Conservation (phyloP, 495 filamentous ascomycete species). For the Aspergillus baeticus region DNA sequence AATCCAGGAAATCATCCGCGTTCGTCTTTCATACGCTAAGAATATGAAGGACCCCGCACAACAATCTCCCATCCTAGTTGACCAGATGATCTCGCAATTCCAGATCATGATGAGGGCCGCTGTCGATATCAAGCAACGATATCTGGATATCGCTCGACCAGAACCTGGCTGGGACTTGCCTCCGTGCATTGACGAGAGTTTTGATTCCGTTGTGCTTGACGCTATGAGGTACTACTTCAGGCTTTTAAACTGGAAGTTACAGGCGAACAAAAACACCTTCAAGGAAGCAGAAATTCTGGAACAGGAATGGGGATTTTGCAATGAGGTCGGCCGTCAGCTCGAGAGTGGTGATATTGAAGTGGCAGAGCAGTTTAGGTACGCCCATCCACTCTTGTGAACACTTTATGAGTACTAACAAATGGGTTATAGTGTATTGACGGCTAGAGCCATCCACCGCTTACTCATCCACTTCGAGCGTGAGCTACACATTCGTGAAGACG, state of each 20-base stretch:
- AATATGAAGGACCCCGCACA: slow-evolving; percentile 90
- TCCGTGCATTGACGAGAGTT: slow-evolving; percentile 93
- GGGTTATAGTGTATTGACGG: slow-evolving; percentile 67
- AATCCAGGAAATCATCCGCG: slow-evolving; percentile 93
- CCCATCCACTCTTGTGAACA: neutral
- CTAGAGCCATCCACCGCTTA: slow-evolving; percentile 82
- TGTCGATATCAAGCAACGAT: slow-evolving; percentile 87
- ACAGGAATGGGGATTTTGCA: slow-evolving; percentile 96
- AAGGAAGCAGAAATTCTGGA: slow-evolving; percentile 97
- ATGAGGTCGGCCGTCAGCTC: slow-evolving; percentile 83
- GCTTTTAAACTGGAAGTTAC: slow-evolving; percentile 94
- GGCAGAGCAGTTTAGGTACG: slow-evolving; percentile 91
- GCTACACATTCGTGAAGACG: slow-evolving; percentile 75
- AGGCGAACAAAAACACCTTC: slow-evolving; percentile 97
- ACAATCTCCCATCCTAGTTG: slow-evolving; percentile 85
- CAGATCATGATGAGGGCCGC: slow-evolving; percentile 89
- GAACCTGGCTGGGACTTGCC: slow-evolving; percentile 94
- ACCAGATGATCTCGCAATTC: slow-evolving; percentile 96
- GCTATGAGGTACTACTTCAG: slow-evolving; percentile 97
- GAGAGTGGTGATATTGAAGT: slow-evolving; percentile 94
- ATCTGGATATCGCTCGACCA: slow-evolving; percentile 76
- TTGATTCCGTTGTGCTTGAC: slow-evolving; percentile 92
- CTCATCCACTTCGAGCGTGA: slow-evolving; percentile 91
- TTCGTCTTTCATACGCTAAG: slow-evolving; percentile 86
- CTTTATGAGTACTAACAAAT: slow-evolving; percentile 21